Percentiles rank a stretch among this genome's conserved stretches.
Evolutionary conservation across 2,329 filamentous ascomycete species (phyloP).

Genomic region (Magnaporthiopsis poae): DNA sequence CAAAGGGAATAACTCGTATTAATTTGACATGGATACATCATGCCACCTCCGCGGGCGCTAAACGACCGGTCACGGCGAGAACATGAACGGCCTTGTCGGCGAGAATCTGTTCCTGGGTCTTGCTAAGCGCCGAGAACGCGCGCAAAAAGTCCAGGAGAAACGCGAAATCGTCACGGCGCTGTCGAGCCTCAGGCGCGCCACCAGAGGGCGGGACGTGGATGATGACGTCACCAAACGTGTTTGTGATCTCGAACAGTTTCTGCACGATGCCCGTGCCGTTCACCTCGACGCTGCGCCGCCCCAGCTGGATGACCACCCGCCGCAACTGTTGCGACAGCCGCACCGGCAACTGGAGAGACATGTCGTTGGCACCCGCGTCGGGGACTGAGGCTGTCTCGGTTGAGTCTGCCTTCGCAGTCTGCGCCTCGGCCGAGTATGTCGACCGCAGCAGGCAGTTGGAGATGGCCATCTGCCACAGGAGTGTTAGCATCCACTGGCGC

Average conservation of each 20-base stretch:
- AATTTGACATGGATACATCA: not conserved
- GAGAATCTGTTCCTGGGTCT: not conserved
- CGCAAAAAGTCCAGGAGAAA: not conserved
- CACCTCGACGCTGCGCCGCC: conserved; percentile 35
- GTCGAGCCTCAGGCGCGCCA: not conserved
- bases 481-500: conserved; percentile 30
- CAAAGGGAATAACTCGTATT: no score
- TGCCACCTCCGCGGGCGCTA: not conserved
- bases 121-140: not conserved
- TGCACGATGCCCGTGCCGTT: conserved; percentile 48
- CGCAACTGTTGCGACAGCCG: conserved; percentile 29
- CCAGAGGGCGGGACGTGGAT: conserved; percentile 28
- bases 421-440: conserved; percentile 21
- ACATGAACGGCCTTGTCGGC: not conserved
- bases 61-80: not conserved
- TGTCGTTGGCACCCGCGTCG: not conserved
- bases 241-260: conserved; percentile 51
- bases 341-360: conserved; percentile 30
- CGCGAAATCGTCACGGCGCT: not conserved
- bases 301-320: conserved; percentile 20
- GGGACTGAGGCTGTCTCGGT: no score
- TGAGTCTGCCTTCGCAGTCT: conserved; percentile 19
- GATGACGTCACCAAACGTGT: conserved; percentile 49
- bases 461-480: conserved; percentile 32
- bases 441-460: conserved; percentile 29